Conservation (phyloP, 2,329 filamentous ascomycete genomes). For the Botrytis medusae region DNA sequence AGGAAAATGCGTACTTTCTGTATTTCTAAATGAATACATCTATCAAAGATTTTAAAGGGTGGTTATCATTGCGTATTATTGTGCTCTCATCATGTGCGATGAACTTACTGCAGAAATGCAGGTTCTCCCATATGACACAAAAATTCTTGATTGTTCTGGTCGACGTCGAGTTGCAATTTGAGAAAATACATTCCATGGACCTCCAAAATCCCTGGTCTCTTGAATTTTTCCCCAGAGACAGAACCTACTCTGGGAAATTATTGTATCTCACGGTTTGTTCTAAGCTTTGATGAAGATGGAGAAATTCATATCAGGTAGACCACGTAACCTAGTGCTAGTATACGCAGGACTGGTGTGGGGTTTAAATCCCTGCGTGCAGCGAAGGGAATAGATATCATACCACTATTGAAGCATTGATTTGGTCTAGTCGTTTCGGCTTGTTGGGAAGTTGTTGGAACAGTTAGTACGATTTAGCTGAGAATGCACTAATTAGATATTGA, state of each 20-base stretch:
- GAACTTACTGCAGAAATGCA: neutral
- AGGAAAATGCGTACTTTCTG: too few relatives aligned
- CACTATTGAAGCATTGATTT: neutral
- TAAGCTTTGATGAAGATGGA: neutral
- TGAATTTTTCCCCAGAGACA: neutral
- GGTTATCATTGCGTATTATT: too few relatives aligned
- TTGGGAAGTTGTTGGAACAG: neutral
- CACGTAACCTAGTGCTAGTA: neutral
- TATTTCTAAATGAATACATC: too few relatives aligned
- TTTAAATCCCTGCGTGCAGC: neutral
- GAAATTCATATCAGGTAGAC: neutral
- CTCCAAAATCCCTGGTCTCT: neutral
- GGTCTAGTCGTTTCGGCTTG: neutral
- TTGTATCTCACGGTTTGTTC: neutral
- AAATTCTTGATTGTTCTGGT: neutral
- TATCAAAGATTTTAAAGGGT: too few relatives aligned
- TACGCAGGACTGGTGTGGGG: neutral
- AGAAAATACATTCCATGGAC: neutral
- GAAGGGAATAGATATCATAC: neutral
- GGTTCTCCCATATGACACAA: neutral
- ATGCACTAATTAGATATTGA: neutral
- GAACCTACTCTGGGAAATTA: neutral
- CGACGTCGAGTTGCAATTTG: neutral
- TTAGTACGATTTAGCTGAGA: neutral
- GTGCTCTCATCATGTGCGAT: neutral